Base-by-base conservation (phyloP, 129 eudicot genomes). In the Helichrysum umbraculigerum region DNA sequence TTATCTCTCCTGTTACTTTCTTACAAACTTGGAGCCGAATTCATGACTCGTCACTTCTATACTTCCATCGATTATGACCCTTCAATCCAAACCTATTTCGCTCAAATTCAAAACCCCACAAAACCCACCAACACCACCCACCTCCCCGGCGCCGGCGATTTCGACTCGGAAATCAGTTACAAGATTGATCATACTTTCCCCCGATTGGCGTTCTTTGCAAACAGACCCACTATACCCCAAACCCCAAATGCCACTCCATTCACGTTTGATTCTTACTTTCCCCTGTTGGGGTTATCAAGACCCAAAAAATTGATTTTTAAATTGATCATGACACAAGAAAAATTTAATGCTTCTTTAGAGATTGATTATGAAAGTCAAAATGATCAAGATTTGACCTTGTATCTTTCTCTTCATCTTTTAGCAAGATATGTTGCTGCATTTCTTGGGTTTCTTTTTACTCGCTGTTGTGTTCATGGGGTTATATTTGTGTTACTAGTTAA, bases 391-490 rank as follows among this genome's bases (percentile, higher is more conserved):
- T 37, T 37, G 42, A 37, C 42, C 42, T 37, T 37, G 42, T 37
- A 6, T 37, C 10, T 37, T 37, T 37, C 7, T 41, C 50, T n/a
- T 21, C 81, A 75, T 32, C 68, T 41, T 21, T 56, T 82, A 22
- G 64, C 83, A 79, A 83, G 85, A 85, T 58, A 78, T 70, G 65
- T 88, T 79, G 80, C 85, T 81, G 86, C 87, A 61, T 83, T 89
- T 29, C 32, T 83, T 17, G 83, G 82, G 32, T 89, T 82, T 81
- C 72, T 91, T 50, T 79, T 78, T 34, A 89, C 93, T 6, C 83
- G 87, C 65, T 79, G 91, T 17, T 91, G 91, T 89, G 78, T 82
- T 81, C 86, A 83, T 80, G 99, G 97, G 32, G 79, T 87, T 52
- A 70, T 91, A 19, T 95, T 94, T 59, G 83, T 87, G 28, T 50